These are phyloP conservation scores for Alternaria hordeiaustralica DNA, from an alignment of 2,329 filamentous ascomycete genomes.

Conservation along the genomic window DNA sequence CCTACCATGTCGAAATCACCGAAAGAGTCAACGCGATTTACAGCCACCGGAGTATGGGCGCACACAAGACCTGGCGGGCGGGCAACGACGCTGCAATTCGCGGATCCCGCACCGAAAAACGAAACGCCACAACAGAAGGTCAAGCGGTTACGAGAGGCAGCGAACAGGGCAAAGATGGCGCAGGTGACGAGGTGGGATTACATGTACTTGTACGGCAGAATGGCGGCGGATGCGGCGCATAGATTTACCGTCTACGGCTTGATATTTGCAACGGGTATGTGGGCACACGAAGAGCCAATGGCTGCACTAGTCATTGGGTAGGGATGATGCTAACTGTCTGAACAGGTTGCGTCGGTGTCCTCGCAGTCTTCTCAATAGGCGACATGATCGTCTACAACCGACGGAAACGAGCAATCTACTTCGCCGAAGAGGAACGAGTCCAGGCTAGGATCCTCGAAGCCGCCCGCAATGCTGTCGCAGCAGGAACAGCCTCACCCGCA, in stretches of 20 bases:
- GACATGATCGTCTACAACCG: slow-evolving; percentile 74
- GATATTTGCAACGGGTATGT: slow-evolving; percentile 66
- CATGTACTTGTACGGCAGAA: slow-evolving; percentile 45
- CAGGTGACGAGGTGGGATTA: slow-evolving; percentile 62
- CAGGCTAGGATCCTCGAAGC: slow-evolving; percentile 51
- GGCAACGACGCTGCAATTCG: slow-evolving; percentile 49
- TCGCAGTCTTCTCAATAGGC: slow-evolving; percentile 68
- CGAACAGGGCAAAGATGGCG: slow-evolving; percentile 54
- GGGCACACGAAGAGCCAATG: slow-evolving; percentile 14
- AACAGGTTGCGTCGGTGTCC: slow-evolving; percentile 64
- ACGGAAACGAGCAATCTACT: slow-evolving; percentile 67
- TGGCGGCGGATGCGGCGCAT: slow-evolving; percentile 65
- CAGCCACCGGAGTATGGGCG: slow-evolving; percentile 72
- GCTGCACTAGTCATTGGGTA: neutral
- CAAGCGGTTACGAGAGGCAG: slow-evolving; percentile 57
- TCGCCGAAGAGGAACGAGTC: slow-evolving; percentile 59
- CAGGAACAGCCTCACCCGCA: slow-evolving; percentile 56
- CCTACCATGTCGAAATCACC: slow-evolving; percentile 68
- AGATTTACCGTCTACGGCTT: slow-evolving; percentile 65
- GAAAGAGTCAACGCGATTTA: slow-evolving; percentile 81
- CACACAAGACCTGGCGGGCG: slow-evolving; percentile 63
- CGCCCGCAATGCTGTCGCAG: slow-evolving; percentile 52
- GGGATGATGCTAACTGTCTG: slow-evolving; percentile 11
- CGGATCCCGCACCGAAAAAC: slow-evolving; percentile 51
- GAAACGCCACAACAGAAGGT: slow-evolving; percentile 63